phyloP scores from a whole-genome alignment of 2,329 filamentous ascomycete genomes.

The Aspergillus caelatus region DNA sequence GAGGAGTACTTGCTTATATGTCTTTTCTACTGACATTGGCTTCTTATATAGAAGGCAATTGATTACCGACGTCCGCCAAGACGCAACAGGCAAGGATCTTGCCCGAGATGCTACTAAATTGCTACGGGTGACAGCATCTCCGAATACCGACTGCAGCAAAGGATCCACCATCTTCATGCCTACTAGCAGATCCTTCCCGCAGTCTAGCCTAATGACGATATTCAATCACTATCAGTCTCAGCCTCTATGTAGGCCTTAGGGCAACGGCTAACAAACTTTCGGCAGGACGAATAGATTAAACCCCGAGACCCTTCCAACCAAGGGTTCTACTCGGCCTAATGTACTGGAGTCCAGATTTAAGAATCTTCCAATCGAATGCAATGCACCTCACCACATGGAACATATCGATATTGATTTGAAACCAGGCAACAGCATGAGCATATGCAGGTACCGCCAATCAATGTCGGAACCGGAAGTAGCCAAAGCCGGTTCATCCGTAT shows the following conservation, averaged over 20 bases:
- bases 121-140: background rate
- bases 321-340: background rate
- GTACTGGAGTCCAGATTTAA: background rate
- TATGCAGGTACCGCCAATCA: background rate
- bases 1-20: background rate
- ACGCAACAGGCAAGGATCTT: background rate
- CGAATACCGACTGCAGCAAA: background rate
- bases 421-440: background rate
- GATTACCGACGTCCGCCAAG: background rate
- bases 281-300: background rate
- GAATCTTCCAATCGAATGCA: background rate
- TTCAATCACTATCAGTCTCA: background rate
- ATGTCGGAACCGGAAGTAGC: background rate
- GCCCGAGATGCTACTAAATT: background rate
- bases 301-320: background rate
- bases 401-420: background rate
- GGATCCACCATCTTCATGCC: background rate
- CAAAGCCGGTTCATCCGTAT: background rate
- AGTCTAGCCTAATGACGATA: background rate
- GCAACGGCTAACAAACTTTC: background rate
- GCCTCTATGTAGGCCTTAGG: background rate
- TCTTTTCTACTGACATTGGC: background rate
- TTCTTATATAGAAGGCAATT: background rate
- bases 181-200: background rate
- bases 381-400: background rate